Evolutionary conservation across 2,329 filamentous ascomycete species (phyloP).

Genomic region (Paecilomyces niveus): DNA sequence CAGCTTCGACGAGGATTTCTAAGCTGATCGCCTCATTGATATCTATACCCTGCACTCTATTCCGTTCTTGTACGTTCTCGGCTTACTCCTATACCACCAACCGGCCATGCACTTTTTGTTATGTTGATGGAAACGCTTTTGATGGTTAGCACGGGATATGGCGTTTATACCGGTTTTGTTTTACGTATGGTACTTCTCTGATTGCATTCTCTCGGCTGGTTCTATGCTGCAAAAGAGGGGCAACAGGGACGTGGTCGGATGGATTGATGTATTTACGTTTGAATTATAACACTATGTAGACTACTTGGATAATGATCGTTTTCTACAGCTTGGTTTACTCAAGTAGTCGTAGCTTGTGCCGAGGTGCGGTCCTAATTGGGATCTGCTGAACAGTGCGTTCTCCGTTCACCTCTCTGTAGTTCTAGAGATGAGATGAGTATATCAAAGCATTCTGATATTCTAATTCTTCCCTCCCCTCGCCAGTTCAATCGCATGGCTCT

Average conservation of each 20-base stretch:
- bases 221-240: neutral
- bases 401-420: no score
- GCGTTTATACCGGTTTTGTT: neutral
- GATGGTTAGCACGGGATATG: neutral
- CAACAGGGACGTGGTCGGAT: neutral
- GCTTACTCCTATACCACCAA: constrained; percentile 5
- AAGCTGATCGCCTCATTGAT: constrained; percentile 36
- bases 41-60: constrained; percentile 4
- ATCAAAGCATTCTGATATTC: no score
- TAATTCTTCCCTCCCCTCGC: no score
- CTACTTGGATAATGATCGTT: neutral
- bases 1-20: constrained; percentile 95
- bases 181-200: neutral
- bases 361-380: neutral
- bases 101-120: constrained; percentile 14
- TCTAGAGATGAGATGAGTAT: no score
- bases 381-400: no score
- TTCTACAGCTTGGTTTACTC: neutral
- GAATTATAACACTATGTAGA: neutral
- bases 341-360: no score
- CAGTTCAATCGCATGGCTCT: no score
- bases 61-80: constrained; percentile 2
- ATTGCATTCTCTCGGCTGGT: neutral
- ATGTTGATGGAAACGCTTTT: constrained; percentile 13
- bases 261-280: neutral